Conservation (phyloP, 176 grass and related monocot species). For the Leersia perrieri region DNA sequence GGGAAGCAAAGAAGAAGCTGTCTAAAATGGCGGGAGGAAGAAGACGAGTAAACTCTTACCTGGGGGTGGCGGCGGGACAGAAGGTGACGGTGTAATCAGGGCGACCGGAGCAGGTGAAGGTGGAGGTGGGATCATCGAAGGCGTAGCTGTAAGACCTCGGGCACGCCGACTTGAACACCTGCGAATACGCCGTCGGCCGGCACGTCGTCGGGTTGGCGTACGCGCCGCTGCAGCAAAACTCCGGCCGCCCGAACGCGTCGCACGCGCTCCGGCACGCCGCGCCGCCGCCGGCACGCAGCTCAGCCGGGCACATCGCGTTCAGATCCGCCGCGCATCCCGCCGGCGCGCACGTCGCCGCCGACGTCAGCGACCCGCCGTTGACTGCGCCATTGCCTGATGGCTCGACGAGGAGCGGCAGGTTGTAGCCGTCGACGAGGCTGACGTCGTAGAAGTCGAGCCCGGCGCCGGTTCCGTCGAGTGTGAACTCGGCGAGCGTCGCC, state of each 20-base stretch:
- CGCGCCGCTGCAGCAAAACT: slow-evolving; percentile 87
- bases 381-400: not conserved
- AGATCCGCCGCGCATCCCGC: slow-evolving; percentile 82
- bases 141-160: slow-evolving; percentile 97
- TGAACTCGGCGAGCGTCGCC: slow-evolving; percentile 93
- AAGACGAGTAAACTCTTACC: slow-evolving; percentile 19
- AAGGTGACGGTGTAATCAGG: slow-evolving; percentile 78
- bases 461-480: slow-evolving; percentile 56
- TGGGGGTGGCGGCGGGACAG: slow-evolving; percentile 64
- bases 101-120: slow-evolving; percentile 78
- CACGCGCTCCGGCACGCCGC: slow-evolving; percentile 83
- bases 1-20: not conserved
- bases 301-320: slow-evolving; percentile 74
- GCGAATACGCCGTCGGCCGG: slow-evolving; percentile 69
- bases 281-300: slow-evolving; percentile 57
- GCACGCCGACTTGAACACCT: slow-evolving; percentile 88
- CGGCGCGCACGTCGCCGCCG: slow-evolving; percentile 39
- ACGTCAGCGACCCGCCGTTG: not conserved
- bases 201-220: slow-evolving; percentile 69
- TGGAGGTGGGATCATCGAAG: slow-evolving; percentile 89
- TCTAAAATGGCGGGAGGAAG: not conserved
- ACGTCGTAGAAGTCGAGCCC: slow-evolving; percentile 91
- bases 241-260: slow-evolving; percentile 66
- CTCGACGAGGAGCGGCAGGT: slow-evolving; percentile 79
- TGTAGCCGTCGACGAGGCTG: slow-evolving; percentile 91